Conservation (phyloP, 805 yeast species). For the Saccharomycopsis guyanensis region DNA sequence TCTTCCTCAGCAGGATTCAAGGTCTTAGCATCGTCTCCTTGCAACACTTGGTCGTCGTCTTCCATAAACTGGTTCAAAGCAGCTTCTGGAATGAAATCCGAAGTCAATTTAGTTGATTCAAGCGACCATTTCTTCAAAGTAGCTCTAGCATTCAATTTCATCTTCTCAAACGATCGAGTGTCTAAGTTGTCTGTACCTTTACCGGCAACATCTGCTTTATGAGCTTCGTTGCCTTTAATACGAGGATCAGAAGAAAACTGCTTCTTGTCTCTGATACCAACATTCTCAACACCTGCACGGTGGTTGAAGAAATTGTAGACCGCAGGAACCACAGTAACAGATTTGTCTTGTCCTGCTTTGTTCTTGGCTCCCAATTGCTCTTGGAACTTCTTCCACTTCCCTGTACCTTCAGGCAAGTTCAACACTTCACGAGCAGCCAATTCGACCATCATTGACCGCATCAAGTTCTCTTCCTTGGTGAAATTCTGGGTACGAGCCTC, state of each 20-base stretch:
- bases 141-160: conserved; percentile 45
- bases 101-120: conserved; percentile 29
- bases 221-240: conserved; percentile 57
- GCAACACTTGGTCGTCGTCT: conserved; percentile 30
- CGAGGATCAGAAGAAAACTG: conserved; percentile 76
- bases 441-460: conserved; percentile 65
- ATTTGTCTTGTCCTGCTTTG: conserved; percentile 25
- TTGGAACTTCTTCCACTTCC: conserved; percentile 33
- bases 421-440: conserved; percentile 64
- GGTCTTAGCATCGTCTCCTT: conserved; percentile 24
- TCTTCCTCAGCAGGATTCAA: conserved; percentile 34
- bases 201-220: conserved; percentile 70
- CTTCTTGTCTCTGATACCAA: conserved; percentile 79
- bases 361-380: conserved; percentile 1
- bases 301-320: conserved; percentile 63
- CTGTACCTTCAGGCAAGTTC: conserved; percentile 39
- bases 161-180: conserved; percentile 35
- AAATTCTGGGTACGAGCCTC: conserved; percentile 38
- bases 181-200: conserved; percentile 62
- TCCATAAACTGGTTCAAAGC: conserved; percentile 51
- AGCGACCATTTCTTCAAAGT: conserved; percentile 52
- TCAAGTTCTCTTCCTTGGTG: conserved; percentile 27
- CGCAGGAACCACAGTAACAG: conserved; percentile 22
- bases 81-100: conserved; percentile 44
- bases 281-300: conserved; percentile 81